phyloP scores from a whole-genome alignment of 2,329 filamentous ascomycete species.

The Coniochaeta sp. region DNA sequence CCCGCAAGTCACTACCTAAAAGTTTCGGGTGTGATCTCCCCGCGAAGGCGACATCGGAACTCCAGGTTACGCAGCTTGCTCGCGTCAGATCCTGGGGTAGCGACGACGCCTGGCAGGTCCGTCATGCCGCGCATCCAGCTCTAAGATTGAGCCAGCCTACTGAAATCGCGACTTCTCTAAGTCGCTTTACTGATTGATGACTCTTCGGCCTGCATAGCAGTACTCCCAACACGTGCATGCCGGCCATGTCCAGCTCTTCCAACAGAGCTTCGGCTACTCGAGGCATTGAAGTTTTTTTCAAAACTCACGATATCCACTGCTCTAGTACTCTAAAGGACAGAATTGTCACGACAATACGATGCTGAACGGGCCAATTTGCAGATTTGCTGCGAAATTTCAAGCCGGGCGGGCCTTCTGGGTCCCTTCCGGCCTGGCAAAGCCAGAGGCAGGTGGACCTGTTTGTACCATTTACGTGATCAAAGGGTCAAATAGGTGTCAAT shows the following conservation, averaged over 20 bases:
- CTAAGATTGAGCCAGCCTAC: not conserved
- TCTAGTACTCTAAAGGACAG: not conserved
- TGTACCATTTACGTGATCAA: not conserved
- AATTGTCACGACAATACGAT: not conserved
- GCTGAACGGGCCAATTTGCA: not conserved
- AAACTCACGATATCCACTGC: not conserved
- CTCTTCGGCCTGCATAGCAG: not conserved
- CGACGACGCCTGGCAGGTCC: not conserved
- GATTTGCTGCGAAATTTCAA: not conserved
- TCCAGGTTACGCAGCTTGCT: not conserved
- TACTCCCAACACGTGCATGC: not conserved
- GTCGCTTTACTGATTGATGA: too few species aligned
- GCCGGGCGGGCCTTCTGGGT: not conserved
- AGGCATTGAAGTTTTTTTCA: slow-evolving; percentile 1
- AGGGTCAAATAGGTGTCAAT: not conserved
- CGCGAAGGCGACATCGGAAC: not conserved
- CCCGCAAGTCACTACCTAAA: not conserved
- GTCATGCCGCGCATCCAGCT: not conserved
- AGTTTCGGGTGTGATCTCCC: not conserved
- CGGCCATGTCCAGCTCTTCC: not conserved
- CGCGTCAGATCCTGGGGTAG: not conserved
- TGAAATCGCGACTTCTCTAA: too few species aligned
- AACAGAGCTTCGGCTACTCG: not conserved
- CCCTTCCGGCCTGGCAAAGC: not conserved
- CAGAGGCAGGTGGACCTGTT: not conserved